Evolutionary conservation across 768 basidiomycete species (phyloP).

Genomic region (Chalciporus sphaerocephalus): DNA sequence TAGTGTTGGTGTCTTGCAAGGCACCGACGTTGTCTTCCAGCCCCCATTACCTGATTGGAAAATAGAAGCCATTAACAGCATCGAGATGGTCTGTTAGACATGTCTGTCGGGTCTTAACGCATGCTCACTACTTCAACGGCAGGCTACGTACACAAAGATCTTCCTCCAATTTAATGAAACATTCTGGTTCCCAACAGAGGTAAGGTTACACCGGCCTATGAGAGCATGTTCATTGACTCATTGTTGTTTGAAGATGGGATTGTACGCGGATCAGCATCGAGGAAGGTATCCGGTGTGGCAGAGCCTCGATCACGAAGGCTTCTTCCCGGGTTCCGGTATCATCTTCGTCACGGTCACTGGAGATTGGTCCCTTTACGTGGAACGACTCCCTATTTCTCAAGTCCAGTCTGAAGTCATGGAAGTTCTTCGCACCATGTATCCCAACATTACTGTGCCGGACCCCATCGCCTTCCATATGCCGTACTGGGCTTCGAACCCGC

Average conservation of each 20-base stretch:
- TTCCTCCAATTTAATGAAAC: constrained; percentile 59
- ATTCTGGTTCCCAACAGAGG: constrained; percentile 55
- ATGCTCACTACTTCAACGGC: constrained; percentile 19
- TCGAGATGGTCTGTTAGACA: constrained; percentile 46
- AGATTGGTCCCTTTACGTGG: constrained; percentile 57
- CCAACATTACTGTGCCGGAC: constrained; percentile 47
- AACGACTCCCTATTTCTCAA: constrained; percentile 43
- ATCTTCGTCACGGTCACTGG: constrained; percentile 32
- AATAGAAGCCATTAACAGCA: constrained; percentile 55
- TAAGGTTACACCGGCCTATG: background rate
- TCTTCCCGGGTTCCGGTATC: constrained; percentile 60
- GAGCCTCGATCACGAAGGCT: constrained; percentile 51
- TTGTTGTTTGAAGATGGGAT: constrained; percentile 33
- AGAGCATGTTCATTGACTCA: no score
- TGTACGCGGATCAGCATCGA: constrained; percentile 56
- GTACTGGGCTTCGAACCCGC: constrained; percentile 50
- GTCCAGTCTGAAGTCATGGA: constrained; percentile 51
- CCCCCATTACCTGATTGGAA: constrained; percentile 61
- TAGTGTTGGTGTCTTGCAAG: constrained; percentile 66
- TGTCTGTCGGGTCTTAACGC: background rate
- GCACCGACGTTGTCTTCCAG: constrained; percentile 52
- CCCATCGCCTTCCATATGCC: constrained; percentile 55
- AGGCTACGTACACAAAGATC: constrained; percentile 63
- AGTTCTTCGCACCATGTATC: constrained; percentile 59
- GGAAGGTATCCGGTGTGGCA: constrained; percentile 69